Evolutionary conservation across 176 grass and related monocot genomes (phyloP).

Genomic region (Aegilops sharonensis): DNA sequence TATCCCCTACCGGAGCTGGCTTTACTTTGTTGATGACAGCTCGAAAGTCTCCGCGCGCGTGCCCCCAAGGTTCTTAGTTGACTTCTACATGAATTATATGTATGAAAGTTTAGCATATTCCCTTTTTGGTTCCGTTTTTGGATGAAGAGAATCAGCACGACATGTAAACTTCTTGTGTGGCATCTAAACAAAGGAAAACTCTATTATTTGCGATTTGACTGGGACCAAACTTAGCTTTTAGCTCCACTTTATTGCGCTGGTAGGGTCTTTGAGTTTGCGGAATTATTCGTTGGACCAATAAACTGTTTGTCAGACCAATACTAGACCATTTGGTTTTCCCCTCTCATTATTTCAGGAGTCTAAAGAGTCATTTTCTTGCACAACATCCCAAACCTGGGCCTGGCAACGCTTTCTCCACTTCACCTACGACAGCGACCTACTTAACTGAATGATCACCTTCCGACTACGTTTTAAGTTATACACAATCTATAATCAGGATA

Average conservation of each 20-base stretch:
- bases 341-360: constrained; percentile 8
- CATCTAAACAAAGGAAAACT: background rate
- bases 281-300: background rate
- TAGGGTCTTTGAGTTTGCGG: background rate
- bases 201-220: background rate
- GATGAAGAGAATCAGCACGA: background rate
- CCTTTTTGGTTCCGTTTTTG: background rate
- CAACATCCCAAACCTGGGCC: background rate
- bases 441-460: background rate
- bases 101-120: background rate
- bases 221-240: background rate
- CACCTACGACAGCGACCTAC: background rate
- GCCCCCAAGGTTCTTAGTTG: constrained; percentile 2
- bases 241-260: background rate
- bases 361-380: constrained; percentile 4
- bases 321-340: background rate
- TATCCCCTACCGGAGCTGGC: too few relatives aligned
- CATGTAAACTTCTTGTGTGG: background rate
- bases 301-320: background rate
- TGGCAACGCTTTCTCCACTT: background rate
- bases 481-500: too few relatives aligned
- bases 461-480: background rate
- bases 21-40: too few relatives aligned
- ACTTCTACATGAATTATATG: background rate
- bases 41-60: too few relatives aligned